Evolutionary conservation across 148 eudicot genomes (phyloP), one percentile per base, ranked within the genome.

Genomic region (Rhododendron ferrugineum): DNA sequence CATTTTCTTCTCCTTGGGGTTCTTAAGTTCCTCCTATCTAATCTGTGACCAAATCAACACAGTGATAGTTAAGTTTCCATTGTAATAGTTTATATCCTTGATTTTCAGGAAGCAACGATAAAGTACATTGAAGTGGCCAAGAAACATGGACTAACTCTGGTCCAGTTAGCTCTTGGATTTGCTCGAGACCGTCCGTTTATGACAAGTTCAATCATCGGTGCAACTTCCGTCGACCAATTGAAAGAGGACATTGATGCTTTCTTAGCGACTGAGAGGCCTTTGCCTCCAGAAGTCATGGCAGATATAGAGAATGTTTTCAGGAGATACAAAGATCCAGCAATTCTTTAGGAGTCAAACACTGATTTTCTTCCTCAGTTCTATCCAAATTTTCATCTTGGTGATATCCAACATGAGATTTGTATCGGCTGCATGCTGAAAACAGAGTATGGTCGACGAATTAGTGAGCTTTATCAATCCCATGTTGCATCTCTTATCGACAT

Each of bases 251-350:
- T 96, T 5, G 95, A 95, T 84, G 98, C 98, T 83, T 90, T 91
- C 85, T 56, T 94, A 82, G 91, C 93, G 8, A 90, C 92, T 1
- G 92, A 89, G 47, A 87, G 98, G 79, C 97, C 98, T 84, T 86
- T 96, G 87, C 84, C 98, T 50, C 86, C 90, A 18, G 91, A 96
- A 89, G 86, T 96, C 56, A 87, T 91, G 92, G 90, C 88, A 50
- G 98, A 92, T 46, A 87, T 96, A 23, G 96, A 96, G 85, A 52
- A 64, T 60, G 86, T 95, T 83, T 96, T 94, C 91, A 96, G 93
- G 89, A 94, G 95, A 90, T 91, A 90, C 85, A 96, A 94, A 91
- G 99, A 96, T 88, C 99, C 99, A 3, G 95, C 98, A 11, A 91
- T 93, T 75, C 86, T 88, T 13, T 90, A 89, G 88, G 62, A 78